Conservation (phyloP, 305 asterid genomes). For the Solanum hybrid region DNA sequence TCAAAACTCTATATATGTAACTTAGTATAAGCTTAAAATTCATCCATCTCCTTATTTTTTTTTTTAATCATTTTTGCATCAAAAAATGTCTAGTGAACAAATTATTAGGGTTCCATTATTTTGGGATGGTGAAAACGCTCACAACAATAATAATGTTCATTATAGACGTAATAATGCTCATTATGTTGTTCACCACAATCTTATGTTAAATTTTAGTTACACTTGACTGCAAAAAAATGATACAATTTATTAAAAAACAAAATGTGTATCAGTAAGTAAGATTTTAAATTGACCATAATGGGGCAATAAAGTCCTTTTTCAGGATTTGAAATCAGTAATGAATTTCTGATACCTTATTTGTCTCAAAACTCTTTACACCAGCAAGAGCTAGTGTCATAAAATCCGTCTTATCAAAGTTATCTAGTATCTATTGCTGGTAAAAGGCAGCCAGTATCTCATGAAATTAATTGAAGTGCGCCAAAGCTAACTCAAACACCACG, state of each 20-base stretch:
- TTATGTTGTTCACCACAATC: background rate
- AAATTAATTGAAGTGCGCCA: background rate
- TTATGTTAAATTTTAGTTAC: background rate
- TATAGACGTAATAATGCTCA: background rate
- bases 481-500: background rate
- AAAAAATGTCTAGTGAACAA: background rate
- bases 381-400: background rate
- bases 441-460: background rate
- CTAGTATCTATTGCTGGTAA: background rate
- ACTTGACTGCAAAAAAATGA: background rate
- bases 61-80: too few relatives aligned
- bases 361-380: background rate
- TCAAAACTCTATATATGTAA: background rate
- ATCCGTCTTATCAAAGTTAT: background rate
- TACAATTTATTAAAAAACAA: background rate
- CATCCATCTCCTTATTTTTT: background rate
- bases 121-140: background rate
- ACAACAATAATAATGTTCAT: background rate
- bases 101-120: background rate
- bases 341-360: background rate
- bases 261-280: too few relatives aligned
- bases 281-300: background rate
- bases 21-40: background rate
- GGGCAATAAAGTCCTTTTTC: background rate
- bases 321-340: background rate